Conservation (phyloP, 1,139 yeast species). For the Geotrichum fermentans region DNA sequence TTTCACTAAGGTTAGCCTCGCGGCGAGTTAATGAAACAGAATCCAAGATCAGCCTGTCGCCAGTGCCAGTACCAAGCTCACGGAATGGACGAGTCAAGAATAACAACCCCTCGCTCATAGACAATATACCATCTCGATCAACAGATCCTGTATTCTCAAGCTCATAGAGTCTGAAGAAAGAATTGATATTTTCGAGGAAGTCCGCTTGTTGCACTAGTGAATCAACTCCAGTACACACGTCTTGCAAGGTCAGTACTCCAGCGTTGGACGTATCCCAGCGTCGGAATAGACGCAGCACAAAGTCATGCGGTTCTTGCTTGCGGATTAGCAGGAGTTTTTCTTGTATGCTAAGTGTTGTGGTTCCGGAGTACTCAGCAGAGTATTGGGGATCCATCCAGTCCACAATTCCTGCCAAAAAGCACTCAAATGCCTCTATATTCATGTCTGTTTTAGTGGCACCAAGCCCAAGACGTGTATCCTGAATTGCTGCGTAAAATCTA, state of each 20-base stretch:
- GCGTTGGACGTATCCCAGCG: conserved; percentile 59
- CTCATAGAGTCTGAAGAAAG: conserved; percentile 77
- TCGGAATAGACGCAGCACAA: conserved; percentile 58
- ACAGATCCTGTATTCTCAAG: conserved; percentile 54
- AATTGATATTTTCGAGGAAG: conserved; percentile 70
- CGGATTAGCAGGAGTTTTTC: conserved; percentile 11
- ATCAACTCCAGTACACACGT: conserved; percentile 70
- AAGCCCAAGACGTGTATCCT: conserved; percentile 64
- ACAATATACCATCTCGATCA: conserved; percentile 72
- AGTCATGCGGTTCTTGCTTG: conserved; percentile 40
- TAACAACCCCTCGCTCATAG: conserved; percentile 79
- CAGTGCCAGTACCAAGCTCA: conserved; percentile 20
- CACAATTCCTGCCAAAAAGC: conserved; percentile 76
- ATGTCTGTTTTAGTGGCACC: conserved; percentile 53
- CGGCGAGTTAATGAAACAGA: conserved; percentile 23
- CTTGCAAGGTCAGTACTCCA: conserved; percentile 60
- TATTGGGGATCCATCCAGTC: conserved; percentile 56
- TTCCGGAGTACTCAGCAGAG: conserved; percentile 2
- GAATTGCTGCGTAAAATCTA: conserved; percentile 73
- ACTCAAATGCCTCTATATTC: conserved; percentile 66
- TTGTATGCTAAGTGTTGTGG: neutral
- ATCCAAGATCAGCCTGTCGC: conserved; percentile 27
- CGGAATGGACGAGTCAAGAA: conserved; percentile 70
- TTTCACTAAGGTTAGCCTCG: conserved; percentile 22
- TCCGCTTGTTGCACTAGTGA: conserved; percentile 58